These are phyloP conservation scores for Leucosporidium creatinivorum DNA, from an alignment of 768 basidiomycete genomes.

Conservation along the genomic window DNA sequence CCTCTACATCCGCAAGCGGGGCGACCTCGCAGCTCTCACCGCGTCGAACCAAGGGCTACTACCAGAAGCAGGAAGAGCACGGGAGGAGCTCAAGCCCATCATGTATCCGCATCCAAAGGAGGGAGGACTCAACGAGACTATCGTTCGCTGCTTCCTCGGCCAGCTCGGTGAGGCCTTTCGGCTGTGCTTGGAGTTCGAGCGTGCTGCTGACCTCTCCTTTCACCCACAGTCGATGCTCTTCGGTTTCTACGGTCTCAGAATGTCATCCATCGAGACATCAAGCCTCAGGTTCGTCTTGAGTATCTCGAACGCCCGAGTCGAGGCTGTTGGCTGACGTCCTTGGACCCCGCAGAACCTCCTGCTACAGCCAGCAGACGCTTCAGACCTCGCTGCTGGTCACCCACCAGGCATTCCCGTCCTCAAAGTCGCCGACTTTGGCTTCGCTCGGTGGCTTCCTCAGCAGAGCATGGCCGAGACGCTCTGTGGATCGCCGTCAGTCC, in stretches of 20 bases:
- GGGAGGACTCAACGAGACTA: slow-evolving; percentile 83
- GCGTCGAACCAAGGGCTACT: slow-evolving; percentile 27
- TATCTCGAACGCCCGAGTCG: background rate
- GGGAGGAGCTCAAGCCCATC: slow-evolving; percentile 46
- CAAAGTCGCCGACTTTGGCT: slow-evolving; percentile 97
- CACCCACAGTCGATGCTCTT: slow-evolving; percentile 69
- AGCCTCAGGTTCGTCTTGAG: slow-evolving; percentile 63
- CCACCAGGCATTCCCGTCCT: slow-evolving; percentile 87
- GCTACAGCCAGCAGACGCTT: slow-evolving; percentile 68
- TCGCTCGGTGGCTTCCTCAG: slow-evolving; percentile 83
- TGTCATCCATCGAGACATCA: slow-evolving; percentile 93
- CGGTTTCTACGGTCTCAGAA: slow-evolving; percentile 83
- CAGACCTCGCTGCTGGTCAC: slow-evolving; percentile 78
- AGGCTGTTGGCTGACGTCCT: background rate
- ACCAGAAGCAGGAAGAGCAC: slow-evolving; percentile 14
- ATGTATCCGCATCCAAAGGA: slow-evolving; percentile 81
- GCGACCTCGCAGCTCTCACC: slow-evolving; percentile 73
- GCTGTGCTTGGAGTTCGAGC: slow-evolving; percentile 1
- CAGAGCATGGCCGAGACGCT: slow-evolving; percentile 95
- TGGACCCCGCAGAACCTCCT: slow-evolving; percentile 63
- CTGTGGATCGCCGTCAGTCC: slow-evolving; percentile 90
- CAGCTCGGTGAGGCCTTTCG: slow-evolving; percentile 61
- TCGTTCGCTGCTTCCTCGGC: slow-evolving; percentile 82
- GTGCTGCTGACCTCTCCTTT: background rate
- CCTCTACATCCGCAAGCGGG: slow-evolving; percentile 96